Conservation (phyloP, 805 yeast genomes). For the Candida silvatica region DNA sequence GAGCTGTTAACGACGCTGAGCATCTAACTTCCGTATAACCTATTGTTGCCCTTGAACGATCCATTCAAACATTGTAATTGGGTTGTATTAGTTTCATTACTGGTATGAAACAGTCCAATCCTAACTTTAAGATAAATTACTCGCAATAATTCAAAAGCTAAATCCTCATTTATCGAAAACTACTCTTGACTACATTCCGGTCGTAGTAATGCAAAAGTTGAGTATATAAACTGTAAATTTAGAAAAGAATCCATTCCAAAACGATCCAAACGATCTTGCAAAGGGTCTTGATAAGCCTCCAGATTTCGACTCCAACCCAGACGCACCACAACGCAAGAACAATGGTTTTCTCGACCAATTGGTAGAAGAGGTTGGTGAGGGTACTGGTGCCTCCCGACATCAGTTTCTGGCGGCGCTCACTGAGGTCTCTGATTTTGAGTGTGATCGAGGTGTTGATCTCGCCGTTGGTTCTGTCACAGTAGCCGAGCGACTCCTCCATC, state of each 20-base stretch:
- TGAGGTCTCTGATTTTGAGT: slow-evolving; percentile 46
- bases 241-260: slow-evolving; percentile 22
- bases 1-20: too few relatives aligned
- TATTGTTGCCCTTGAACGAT: too few relatives aligned
- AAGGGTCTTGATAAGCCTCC: slow-evolving; percentile 25
- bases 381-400: slow-evolving; percentile 21
- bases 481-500: slow-evolving; percentile 52
- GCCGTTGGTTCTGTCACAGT: slow-evolving; percentile 61
- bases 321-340: slow-evolving; percentile 41
- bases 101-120: too few relatives aligned
- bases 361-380: slow-evolving; percentile 32
- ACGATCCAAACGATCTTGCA: slow-evolving; percentile 10
- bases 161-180: too few relatives aligned
- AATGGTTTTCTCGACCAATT: slow-evolving; percentile 40
- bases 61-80: too few relatives aligned
- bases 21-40: too few relatives aligned
- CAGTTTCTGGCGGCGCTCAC: slow-evolving; percentile 38
- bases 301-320: slow-evolving; percentile 49
- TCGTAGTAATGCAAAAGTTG: too few relatives aligned
- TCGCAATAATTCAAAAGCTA: too few relatives aligned
- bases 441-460: slow-evolving; percentile 68
- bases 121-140: too few relatives aligned
- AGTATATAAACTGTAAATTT: not conserved
- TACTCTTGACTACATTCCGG: too few relatives aligned
- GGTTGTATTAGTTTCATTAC: too few relatives aligned